Percentiles rank a stretch among this genome's conserved stretches.
Conservation (phyloP, 2,329 filamentous ascomycete species). For the Cylindrodendrum hubeiense region DNA sequence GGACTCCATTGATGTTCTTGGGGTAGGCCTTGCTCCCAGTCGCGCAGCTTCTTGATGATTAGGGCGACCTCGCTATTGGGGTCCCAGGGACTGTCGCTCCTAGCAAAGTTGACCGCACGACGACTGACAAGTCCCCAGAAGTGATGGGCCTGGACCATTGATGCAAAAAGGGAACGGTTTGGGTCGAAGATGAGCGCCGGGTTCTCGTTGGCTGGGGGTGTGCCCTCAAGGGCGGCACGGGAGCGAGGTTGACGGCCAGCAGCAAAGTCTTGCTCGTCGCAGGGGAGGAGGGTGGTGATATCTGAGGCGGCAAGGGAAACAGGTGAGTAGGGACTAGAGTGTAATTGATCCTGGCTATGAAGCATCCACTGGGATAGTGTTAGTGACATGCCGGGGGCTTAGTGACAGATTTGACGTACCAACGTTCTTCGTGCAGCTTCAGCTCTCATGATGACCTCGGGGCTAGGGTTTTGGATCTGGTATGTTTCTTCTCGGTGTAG, state of each 20-base stretch:
- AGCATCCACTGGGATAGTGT: conserved; percentile 65
- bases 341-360: conserved; percentile 69
- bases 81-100: conserved; percentile 60
- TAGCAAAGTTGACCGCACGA: conserved; percentile 59
- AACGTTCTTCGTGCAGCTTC: conserved; percentile 70
- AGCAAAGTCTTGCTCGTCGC: conserved; percentile 65
- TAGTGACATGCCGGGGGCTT: conserved; percentile 3
- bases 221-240: conserved; percentile 66
- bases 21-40: conserved; percentile 64
- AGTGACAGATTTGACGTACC: conserved; percentile 53
- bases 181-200: conserved; percentile 57
- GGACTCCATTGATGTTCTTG: conserved; percentile 61
- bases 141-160: conserved; percentile 66
- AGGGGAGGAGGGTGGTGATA: conserved; percentile 66
- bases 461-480: conserved; percentile 54
- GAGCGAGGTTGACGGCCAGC: conserved; percentile 59
- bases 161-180: conserved; percentile 66
- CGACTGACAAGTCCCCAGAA: conserved; percentile 67
- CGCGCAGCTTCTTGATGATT: conserved; percentile 56
- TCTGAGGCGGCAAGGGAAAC: conserved; percentile 64
- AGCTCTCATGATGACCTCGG: conserved; percentile 60
- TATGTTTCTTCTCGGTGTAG: conserved; percentile 70
- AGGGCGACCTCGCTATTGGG: conserved; percentile 60
- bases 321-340: conserved; percentile 64
- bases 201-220: conserved; percentile 61